phyloP scores from a whole-genome alignment of 257 asterid genomes.

The Rehmannia glutinosa region DNA sequence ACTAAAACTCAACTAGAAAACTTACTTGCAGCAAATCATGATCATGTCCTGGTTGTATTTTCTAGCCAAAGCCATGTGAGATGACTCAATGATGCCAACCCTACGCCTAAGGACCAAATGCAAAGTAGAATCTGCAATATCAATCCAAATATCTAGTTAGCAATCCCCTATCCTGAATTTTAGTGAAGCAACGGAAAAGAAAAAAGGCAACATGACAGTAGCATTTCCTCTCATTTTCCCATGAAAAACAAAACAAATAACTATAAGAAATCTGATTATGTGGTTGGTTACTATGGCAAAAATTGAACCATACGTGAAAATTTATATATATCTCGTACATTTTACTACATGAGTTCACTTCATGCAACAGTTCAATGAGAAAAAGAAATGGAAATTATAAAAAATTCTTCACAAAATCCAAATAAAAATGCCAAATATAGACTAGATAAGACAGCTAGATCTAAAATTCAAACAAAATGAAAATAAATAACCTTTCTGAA shows the following conservation, averaged over 20 bases:
- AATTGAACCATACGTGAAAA: no score
- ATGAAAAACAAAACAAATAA: background rate
- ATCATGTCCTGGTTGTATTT: slow-evolving; percentile 37
- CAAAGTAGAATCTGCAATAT: slow-evolving; percentile 26
- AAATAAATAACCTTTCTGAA: slow-evolving; percentile 24
- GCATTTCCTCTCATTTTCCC: background rate
- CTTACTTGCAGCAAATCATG: slow-evolving; percentile 45
- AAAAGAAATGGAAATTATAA: no score
- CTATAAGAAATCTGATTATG: no score
- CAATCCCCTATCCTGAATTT: background rate
- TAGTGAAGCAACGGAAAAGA: background rate
- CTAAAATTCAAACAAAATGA: background rate
- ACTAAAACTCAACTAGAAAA: background rate
- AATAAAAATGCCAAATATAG: no score
- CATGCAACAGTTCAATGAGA: no score
- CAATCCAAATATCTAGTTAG: background rate
- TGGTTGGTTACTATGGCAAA: no score
- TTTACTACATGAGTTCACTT: no score
- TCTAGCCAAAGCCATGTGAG: slow-evolving; percentile 38
- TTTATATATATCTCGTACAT: no score
- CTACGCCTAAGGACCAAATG: slow-evolving; percentile 41
- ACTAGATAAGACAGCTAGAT: background rate
- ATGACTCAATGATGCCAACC: slow-evolving; percentile 37
- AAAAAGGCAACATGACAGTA: background rate
- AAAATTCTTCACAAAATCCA: no score